Evolutionary conservation across 2,329 filamentous ascomycete genomes (phyloP).

Genomic region (Pezicula rhizophila): DNA sequence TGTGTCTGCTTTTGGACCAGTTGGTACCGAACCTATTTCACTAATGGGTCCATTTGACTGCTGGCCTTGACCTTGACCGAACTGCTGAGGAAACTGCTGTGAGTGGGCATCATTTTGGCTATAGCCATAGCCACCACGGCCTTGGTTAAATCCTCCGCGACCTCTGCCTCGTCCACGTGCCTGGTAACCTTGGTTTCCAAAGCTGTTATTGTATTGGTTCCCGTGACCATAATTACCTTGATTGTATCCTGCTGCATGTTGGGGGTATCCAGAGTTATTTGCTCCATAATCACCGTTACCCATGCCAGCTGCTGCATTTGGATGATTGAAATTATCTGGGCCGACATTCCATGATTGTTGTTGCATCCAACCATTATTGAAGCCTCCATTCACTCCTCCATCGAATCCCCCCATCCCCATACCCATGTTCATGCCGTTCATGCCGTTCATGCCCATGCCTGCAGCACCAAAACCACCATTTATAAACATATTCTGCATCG

Average conservation of each 20-base stretch:
- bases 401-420: constrained; percentile 61
- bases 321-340: constrained; percentile 85
- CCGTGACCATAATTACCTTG: constrained; percentile 76
- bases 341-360: constrained; percentile 76
- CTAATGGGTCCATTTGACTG: constrained; percentile 21
- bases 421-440: constrained; percentile 75
- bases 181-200: constrained; percentile 51
- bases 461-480: constrained; percentile 67
- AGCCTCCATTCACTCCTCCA: constrained; percentile 53
- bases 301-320: constrained; percentile 74
- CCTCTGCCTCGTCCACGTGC: constrained; percentile 32
- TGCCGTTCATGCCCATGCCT: constrained; percentile 76
- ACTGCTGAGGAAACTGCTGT: constrained; percentile 24
- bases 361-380: constrained; percentile 75
- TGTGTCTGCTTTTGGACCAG: constrained; percentile 24
- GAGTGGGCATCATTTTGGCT: constrained; percentile 23
- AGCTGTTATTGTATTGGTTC: constrained; percentile 59
- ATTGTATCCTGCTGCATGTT: constrained; percentile 62
- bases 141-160: constrained; percentile 23
- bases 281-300: constrained; percentile 74
- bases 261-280: constrained; percentile 65
- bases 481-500: constrained; percentile 73
- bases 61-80: constrained; percentile 17
- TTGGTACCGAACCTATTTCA: constrained; percentile 23
- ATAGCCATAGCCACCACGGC: constrained; percentile 11